Percentiles rank a stretch among this genome's conserved stretches.
Evolutionary conservation across 1,284 basidiomycete genomes (phyloP).

Genomic region (Leccinum pallidistipes): DNA sequence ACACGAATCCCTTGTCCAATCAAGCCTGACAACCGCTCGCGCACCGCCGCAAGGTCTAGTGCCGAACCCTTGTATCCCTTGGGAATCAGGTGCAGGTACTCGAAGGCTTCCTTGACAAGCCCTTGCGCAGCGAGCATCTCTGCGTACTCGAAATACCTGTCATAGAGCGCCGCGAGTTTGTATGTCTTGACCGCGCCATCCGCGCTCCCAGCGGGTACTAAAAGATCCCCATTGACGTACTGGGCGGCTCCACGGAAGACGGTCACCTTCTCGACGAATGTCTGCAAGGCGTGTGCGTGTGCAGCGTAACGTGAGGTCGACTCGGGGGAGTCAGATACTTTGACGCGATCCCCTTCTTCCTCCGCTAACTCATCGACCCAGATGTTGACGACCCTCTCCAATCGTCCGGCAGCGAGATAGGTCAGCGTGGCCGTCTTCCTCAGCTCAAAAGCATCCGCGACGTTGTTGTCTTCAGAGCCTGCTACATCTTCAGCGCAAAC

Average conservation of each 20-base stretch:
- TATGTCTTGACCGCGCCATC: slow-evolving; percentile 65
- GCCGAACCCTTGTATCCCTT: slow-evolving; percentile 69
- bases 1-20: slow-evolving; percentile 34
- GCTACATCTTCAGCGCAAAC: slow-evolving; percentile 19
- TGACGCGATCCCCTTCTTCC: slow-evolving; percentile 60
- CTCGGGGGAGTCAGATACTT: slow-evolving; percentile 17
- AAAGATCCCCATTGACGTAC: slow-evolving; percentile 84
- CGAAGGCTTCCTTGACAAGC: slow-evolving; percentile 79
- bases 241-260: slow-evolving; percentile 90
- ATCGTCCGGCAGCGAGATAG: slow-evolving; percentile 85
- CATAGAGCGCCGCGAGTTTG: slow-evolving; percentile 87
- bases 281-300: slow-evolving; percentile 88
- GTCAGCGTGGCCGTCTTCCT: slow-evolving; percentile 92
- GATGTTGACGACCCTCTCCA: slow-evolving; percentile 89
- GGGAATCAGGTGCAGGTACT: slow-evolving; percentile 83
- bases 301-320: slow-evolving; percentile 75
- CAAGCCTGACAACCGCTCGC: slow-evolving; percentile 60
- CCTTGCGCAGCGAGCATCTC: slow-evolving; percentile 91
- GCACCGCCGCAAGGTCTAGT: slow-evolving; percentile 61
- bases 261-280: slow-evolving; percentile 96
- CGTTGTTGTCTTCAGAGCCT: slow-evolving; percentile 42
- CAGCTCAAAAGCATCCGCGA: slow-evolving; percentile 52
- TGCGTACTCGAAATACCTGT: slow-evolving; percentile 95
- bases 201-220: slow-evolving; percentile 25
- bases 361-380: slow-evolving; percentile 93